Evolutionary conservation across 192 early-diverging fungal species (phyloP), one percentile per base, ranked within the genome.

Genomic region (Jimgerdemannia lactiflua): DNA sequence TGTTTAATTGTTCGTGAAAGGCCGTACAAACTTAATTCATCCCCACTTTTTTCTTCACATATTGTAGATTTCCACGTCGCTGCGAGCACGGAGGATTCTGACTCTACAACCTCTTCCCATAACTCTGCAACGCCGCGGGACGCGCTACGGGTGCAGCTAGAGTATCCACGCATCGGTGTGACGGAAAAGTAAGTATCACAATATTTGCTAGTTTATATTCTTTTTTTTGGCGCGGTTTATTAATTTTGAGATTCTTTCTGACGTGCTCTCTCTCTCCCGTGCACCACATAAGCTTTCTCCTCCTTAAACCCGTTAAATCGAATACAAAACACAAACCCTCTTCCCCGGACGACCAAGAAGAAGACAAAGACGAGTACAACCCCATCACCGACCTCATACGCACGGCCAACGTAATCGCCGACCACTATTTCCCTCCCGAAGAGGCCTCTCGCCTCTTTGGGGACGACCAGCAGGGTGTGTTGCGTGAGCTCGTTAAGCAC

Each of bases 371-470:
- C 74, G 95, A 95, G 77, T 97, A 95, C 76, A 85, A 91, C 80
- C 97, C 97, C 3, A 84, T 94, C 7, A 85, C 86, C n/a, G 96
- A 98, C 70, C 75, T 98, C 7, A 84, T 94, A 59, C 74, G 80
- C 8, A 95, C 95, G 0, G 88, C 90, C 41, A 82, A 85, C 41
- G 76, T 85, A 17, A 93, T 97, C n/a, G 89, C 88, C 39, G 82
- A 84, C 43, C 80, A 92, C 64, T 94, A 80, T 59, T 82, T 93
- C 4, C 76, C 88, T 9, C 77, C 82, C 7, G 77, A 83, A 18
- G 69, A 85, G 42, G 79, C 85, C 71, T 70, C 77, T 11, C 75
- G 77, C 19, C 64, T 71, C 3, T 91, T 97, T 77, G 93, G 93
- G 7, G 91, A 91, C 64, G 83, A 87, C 18, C 72, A 73, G 3